Percentiles rank a stretch among this genome's conserved stretches.
Conservation (phyloP, 2,329 filamentous ascomycete species). For the Orbilia brochopaga region DNA sequence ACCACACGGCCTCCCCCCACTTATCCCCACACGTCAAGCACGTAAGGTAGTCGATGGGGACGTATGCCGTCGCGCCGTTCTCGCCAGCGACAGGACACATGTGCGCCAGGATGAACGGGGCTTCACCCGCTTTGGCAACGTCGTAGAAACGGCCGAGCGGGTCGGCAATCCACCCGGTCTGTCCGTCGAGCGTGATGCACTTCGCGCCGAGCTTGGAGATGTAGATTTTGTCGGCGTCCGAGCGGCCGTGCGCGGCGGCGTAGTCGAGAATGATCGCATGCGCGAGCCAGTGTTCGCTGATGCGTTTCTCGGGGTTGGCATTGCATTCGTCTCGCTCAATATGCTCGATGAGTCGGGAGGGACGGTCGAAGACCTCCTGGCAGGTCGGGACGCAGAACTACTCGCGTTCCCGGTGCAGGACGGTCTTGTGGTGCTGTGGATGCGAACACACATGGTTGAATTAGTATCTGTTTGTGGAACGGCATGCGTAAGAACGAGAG, state of each 20-base stretch:
- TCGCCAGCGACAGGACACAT: constrained; percentile 7
- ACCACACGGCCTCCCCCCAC: constrained; percentile 7
- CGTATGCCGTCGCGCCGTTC: neutral
- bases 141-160: constrained; percentile 36
- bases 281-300: constrained; percentile 28
- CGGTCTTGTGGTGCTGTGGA: constrained; percentile 24
- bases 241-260: neutral
- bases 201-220: constrained; percentile 16
- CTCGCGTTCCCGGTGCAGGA: constrained; percentile 29
- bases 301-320: neutral
- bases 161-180: constrained; percentile 30
- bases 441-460: neutral
- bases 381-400: constrained; percentile 37
- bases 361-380: constrained; percentile 20
- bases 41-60: constrained; percentile 1
- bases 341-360: constrained; percentile 22
- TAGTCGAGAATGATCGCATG: constrained; percentile 30
- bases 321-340: constrained; percentile 14
- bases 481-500: neutral
- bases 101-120: constrained; percentile 2
- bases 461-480: neutral
- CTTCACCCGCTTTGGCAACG: neutral
- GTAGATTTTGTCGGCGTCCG: constrained; percentile 28
- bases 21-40: constrained; percentile 31
- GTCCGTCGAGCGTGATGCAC: constrained; percentile 18